Conservation (phyloP, 2,329 filamentous ascomycete genomes). For the Alternaria ventricosa region DNA sequence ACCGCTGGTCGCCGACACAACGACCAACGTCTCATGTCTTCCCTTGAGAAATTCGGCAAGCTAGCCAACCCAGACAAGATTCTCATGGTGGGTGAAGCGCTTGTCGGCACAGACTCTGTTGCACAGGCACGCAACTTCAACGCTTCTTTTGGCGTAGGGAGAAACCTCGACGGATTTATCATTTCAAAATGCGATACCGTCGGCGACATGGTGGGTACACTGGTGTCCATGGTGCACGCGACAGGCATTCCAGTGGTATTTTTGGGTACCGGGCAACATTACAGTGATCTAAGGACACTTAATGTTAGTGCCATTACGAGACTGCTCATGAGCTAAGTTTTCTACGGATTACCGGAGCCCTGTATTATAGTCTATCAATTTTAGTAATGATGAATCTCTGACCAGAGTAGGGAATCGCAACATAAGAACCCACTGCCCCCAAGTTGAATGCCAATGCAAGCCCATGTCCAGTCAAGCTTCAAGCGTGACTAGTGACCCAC, state of each 20-base stretch:
- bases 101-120: slow-evolving; percentile 94
- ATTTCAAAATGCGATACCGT: slow-evolving; percentile 99
- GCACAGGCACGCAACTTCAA: slow-evolving; percentile 98
- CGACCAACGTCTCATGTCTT: slow-evolving; percentile 94
- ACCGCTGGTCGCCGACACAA: slow-evolving; percentile 95
- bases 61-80: slow-evolving; percentile 97
- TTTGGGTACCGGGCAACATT: slow-evolving; percentile 75
- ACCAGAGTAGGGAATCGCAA: not conserved
- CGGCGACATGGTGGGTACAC: slow-evolving; percentile 96
- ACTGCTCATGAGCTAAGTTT: slow-evolving; percentile 61
- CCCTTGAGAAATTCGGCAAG: slow-evolving; percentile 95
- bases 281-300: slow-evolving; percentile 68
- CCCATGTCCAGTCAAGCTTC: not conserved
- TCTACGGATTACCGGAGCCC: too few relatives aligned
- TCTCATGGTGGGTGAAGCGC: slow-evolving; percentile 91
- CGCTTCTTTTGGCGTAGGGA: slow-evolving; percentile 80
- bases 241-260: slow-evolving; percentile 97
- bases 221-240: slow-evolving; percentile 96
- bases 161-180: slow-evolving; percentile 92
- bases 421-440: not conserved
- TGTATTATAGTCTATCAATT: not conserved
- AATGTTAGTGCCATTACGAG: slow-evolving; percentile 70
- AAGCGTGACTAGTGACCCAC: not conserved
- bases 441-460: not conserved
- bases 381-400: not conserved